These are phyloP conservation scores for Pseudocercospora fuligena DNA, from an alignment of 2,329 filamentous ascomycete species.

Conservation along the genomic window DNA sequence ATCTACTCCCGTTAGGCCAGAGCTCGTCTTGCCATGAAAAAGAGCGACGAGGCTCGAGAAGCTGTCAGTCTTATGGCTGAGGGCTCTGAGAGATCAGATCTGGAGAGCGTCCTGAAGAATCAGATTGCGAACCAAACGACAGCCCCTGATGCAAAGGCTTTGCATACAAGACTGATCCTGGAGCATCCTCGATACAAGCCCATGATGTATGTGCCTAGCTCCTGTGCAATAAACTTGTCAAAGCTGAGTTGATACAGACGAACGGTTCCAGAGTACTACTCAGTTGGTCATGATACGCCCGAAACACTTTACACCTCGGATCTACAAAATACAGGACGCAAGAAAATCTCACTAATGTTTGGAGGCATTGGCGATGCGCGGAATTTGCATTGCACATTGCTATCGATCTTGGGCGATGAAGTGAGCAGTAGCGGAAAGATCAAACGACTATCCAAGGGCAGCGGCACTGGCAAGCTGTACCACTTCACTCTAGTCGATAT, in stretches of 20 bases:
- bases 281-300: conserved; percentile 23
- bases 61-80: not conserved
- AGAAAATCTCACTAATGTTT: conserved; percentile 20
- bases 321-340: conserved; percentile 1
- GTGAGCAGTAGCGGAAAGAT: not conserved
- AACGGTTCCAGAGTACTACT: conserved; percentile 17
- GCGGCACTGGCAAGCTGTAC: conserved; percentile 5
- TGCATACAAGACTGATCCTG: conserved; percentile 14
- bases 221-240: no score
- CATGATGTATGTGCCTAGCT: conserved; percentile 14
- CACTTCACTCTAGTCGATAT: conserved; percentile 20
- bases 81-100: not conserved
- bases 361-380: conserved; percentile 20
- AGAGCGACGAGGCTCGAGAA: not conserved
- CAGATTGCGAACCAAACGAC: not conserved
- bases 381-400: conserved; percentile 15
- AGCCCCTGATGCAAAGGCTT: not conserved
- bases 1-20: conserved; percentile 17
- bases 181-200: conserved; percentile 24
- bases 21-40: conserved; percentile 6
- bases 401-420: conserved; percentile 2
- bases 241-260: conserved; percentile 6
- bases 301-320: conserved; percentile 14
- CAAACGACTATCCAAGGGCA: not conserved
- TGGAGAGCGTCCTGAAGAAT: not conserved